Base-by-base conservation (phyloP, 1,139 yeast genomes). In the Maudiozyma humilis region DNA sequence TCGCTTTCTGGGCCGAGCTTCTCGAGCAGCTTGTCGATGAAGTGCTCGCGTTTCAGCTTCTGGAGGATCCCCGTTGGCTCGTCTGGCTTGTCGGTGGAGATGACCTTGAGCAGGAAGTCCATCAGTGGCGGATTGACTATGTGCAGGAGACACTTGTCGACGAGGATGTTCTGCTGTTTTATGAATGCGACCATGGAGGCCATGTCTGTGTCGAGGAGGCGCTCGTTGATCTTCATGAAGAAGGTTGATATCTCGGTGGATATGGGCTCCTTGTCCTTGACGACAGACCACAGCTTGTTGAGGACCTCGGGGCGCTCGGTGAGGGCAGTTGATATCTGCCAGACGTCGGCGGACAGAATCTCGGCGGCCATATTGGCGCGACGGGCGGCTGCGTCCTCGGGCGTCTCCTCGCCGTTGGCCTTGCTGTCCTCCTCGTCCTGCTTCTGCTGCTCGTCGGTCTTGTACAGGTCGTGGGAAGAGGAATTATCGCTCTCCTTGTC, bases 171-270 rank as follows among this genome's bases (percentile, higher is more conserved):
- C 54, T 76, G 79, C 34, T 70, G 66, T 48, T 82, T 62, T 34
- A 79, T 68, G 51, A 75, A 78, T 51, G 76, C 75, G 45, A 78
- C 55, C 89, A 87, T 68, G 76, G 96, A 93, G 76, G 86, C 60
- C 81, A 74, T 41, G 66, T 91, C 89, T 82, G 87, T 86, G 62
- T 88, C 96, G 51, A 91, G 68, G 54, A 91, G 70, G 59, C 89
- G 93, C 63, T 91, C 98, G 71, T 86, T 88, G 52, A 93, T 87
- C 64, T 88, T 89, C 80, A 93, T 87, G 65, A 93, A 88, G 63
- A 83, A 84, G 1, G 95, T 82, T 25, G 96, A 88, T 37, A 85
- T 72, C 47, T 78, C 75, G 52, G 87, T 84, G 34, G 88, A 78
- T 44, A 89, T 67, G 1, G 91, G 82, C 5, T 73, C 70, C 2